phyloP scores from a whole-genome alignment of 495 filamentous ascomycete species.

The Bathelium albidoporum region DNA sequence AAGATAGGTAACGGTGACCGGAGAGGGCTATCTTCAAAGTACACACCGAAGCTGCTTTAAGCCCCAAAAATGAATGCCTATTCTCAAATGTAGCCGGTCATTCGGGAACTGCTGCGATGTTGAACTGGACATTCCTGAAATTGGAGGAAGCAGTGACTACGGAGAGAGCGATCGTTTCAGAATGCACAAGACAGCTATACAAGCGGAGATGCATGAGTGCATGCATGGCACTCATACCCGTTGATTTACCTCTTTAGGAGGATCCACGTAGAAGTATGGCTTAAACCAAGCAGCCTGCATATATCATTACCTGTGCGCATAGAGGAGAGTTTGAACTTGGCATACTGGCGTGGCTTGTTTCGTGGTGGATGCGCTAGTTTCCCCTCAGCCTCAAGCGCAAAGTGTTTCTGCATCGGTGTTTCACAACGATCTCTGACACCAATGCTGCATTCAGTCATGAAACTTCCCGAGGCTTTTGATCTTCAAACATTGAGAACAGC shows the following conservation, averaged over 20 bases:
- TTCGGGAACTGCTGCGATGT: neutral
- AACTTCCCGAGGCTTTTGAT: neutral
- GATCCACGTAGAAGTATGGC: neutral
- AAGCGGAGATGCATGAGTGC: neutral
- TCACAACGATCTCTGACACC: neutral
- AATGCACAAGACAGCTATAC: neutral
- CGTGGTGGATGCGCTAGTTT: neutral
- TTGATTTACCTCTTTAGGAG: too few relatives aligned
- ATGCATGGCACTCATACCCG: too few relatives aligned
- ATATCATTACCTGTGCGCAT: neutral
- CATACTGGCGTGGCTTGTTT: neutral
- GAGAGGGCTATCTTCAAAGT: neutral
- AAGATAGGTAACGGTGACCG: neutral
- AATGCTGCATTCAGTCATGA: neutral
- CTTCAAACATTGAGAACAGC: neutral
- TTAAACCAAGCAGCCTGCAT: neutral
- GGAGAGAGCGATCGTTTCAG: too few relatives aligned
- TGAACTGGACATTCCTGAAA: neutral
- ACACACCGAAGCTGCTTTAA: neutral
- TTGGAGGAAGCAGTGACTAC: too few relatives aligned
- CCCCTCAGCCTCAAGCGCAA: neutral
- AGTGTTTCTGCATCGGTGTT: slow-evolving; percentile 1
- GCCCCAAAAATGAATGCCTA: neutral
- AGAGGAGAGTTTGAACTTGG: neutral
- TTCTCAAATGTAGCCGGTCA: neutral